Conservation (phyloP, 2,329 filamentous ascomycete genomes). For the Chalaropsis thielavioides region DNA sequence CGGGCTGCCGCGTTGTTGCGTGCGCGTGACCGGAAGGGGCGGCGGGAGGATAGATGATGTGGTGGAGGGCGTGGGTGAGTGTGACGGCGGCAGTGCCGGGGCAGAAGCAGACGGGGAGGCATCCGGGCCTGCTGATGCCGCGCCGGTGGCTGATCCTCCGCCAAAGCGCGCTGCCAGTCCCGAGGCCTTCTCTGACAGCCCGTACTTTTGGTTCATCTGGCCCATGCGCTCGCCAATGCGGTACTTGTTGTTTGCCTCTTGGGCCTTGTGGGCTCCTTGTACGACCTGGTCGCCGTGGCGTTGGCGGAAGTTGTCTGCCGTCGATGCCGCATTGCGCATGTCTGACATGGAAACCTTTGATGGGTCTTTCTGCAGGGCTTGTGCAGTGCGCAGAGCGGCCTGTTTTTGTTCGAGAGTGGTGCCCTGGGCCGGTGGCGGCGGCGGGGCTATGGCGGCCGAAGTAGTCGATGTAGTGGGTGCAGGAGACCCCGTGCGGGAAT, state of each 20-base stretch:
- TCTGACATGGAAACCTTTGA: constrained; percentile 47
- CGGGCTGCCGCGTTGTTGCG: background rate
- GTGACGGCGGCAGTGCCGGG: background rate
- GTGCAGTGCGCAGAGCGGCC: constrained; percentile 46
- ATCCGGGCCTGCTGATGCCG: constrained; percentile 3
- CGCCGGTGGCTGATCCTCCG: constrained; percentile 5
- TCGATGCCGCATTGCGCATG: constrained; percentile 41
- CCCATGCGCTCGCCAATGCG: constrained; percentile 32
- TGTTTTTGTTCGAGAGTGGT: constrained; percentile 53
- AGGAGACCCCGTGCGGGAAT: constrained; percentile 7
- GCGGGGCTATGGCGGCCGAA: constrained; percentile 8
- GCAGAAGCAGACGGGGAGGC: background rate
- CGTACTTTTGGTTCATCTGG: constrained; percentile 18
- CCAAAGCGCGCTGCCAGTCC: constrained; percentile 13
- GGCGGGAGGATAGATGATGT: background rate
- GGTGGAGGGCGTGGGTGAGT: background rate
- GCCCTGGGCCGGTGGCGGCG: constrained; percentile 29
- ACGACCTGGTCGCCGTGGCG: constrained; percentile 54
- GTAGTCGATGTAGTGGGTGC: constrained; percentile 7
- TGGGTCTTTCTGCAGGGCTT: constrained; percentile 44
- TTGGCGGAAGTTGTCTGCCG: constrained; percentile 54
- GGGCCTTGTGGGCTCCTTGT: constrained; percentile 42
- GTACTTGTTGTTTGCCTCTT: constrained; percentile 46
- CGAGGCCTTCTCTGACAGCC: constrained; percentile 11
- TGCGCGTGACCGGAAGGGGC: background rate